A percentile compares a stretch with the other conserved stretches of the same genome.
phyloP scores from a whole-genome alignment of 139 green algal species.

The Pseudopediastrum boryanum region DNA sequence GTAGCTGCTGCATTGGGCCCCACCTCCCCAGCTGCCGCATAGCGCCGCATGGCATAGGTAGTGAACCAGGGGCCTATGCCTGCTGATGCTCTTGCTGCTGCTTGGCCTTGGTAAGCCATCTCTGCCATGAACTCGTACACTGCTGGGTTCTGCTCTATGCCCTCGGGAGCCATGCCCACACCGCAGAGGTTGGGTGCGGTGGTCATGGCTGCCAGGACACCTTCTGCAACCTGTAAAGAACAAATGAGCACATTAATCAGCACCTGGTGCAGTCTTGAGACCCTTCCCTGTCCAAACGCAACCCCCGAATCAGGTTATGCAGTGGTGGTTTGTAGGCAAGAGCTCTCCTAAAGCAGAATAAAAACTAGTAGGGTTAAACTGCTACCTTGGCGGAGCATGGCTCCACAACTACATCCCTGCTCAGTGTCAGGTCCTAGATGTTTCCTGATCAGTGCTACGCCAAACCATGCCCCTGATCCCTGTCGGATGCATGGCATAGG shows the following conservation, averaged over 20 bases:
- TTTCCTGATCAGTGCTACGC: no score
- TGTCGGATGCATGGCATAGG: no score
- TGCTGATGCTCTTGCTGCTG: background rate
- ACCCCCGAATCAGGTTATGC: no score
- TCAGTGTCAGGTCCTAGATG: no score
- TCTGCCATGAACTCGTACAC: constrained; percentile 56
- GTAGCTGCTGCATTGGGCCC: background rate
- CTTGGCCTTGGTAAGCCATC: constrained; percentile 38
- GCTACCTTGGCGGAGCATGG: no score
- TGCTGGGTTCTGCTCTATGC: constrained; percentile 55
- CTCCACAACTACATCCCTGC: no score
- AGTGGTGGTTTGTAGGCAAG: no score
- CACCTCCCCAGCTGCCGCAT: constrained; percentile 11
- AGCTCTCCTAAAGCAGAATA: no score
- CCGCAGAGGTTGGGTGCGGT: constrained; percentile 39
- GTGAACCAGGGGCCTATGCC: constrained; percentile 22
- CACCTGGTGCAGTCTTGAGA: constrained; percentile 5
- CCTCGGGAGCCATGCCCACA: constrained; percentile 49
- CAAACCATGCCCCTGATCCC: no score
- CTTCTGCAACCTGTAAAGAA: constrained; percentile 18
- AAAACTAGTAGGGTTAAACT: no score
- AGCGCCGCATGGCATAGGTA: constrained; percentile 31
- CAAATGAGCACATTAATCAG: no score
- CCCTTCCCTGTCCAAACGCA: no score
- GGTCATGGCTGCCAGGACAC: constrained; percentile 19